A percentile compares a stretch with the other conserved stretches of the same genome.
phyloP scores from a whole-genome alignment of 2,329 filamentous ascomycete species.

The Xylaria sp. region DNA sequence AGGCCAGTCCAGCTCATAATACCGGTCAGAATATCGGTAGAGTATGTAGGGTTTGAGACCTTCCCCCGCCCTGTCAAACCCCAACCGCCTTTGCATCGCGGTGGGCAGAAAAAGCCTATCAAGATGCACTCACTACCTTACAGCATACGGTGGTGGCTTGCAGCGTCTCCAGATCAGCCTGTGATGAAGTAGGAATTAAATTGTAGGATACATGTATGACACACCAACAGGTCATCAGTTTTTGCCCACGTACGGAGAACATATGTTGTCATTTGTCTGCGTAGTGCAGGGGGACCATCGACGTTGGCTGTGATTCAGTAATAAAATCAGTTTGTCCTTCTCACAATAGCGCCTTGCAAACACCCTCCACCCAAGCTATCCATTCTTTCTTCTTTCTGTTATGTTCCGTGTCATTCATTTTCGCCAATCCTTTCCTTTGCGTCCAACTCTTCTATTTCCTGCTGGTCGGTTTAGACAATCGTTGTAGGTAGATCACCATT shows the following conservation, averaged over 20 bases:
- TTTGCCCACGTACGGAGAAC: too few relatives aligned
- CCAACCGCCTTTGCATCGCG: neutral
- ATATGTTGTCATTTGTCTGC: neutral
- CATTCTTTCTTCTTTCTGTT: constrained; percentile 25
- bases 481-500: constrained; percentile 6
- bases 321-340: constrained; percentile 6
- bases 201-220: neutral
- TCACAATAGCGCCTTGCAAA: neutral
- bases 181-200: too few relatives aligned
- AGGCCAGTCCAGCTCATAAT: neutral
- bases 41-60: neutral
- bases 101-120: neutral
- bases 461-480: constrained; percentile 14
- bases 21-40: neutral
- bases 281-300: neutral
- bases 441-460: constrained; percentile 10
- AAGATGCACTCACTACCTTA: neutral
- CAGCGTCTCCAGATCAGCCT: too few relatives aligned
- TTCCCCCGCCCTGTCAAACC: neutral
- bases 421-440: constrained; percentile 20
- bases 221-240: neutral
- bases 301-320: neutral
- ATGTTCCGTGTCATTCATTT: constrained; percentile 9
- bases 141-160: neutral
- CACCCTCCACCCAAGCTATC: neutral